phyloP scores from a whole-genome alignment of 305 asterid genomes.

The Withania somnifera region DNA sequence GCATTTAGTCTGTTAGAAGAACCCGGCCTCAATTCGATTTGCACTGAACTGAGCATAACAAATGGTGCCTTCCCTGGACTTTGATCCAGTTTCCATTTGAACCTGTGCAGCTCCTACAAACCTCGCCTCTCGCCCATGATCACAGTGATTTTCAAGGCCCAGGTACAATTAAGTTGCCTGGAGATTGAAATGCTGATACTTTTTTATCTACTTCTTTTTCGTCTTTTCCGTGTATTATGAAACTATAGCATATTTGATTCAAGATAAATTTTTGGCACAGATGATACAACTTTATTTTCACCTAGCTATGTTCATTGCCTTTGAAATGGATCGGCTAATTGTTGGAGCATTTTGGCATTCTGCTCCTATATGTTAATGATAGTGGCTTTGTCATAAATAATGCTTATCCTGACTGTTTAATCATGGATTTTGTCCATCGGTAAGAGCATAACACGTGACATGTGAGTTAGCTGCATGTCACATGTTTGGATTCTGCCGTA shows the following conservation, averaged over 20 bases:
- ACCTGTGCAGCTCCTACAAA: background rate
- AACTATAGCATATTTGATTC: background rate
- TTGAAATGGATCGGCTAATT: background rate
- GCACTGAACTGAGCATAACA: slow-evolving; percentile 61
- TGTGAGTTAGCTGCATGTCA: background rate
- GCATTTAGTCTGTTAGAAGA: slow-evolving; percentile 78
- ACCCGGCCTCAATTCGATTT: slow-evolving; percentile 42
- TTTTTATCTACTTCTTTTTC: background rate
- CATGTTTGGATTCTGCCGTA: background rate
- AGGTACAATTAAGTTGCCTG: background rate
- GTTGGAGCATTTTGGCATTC: background rate
- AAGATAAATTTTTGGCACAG: background rate
- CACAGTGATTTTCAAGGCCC: background rate
- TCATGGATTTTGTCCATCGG: background rate
- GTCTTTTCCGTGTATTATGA: background rate
- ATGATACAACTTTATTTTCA: background rate
- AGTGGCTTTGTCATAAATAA: background rate
- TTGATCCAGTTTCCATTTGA: slow-evolving; percentile 5
- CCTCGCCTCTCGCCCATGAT: background rate
- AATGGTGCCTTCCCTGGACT: slow-evolving; percentile 35
- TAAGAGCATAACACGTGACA: background rate
- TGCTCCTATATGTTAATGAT: background rate
- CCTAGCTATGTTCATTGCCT: background rate
- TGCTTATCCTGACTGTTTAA: background rate
- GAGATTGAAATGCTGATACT: background rate